Evolutionary conservation across 768 basidiomycete species (phyloP).

Genomic region (Dioszegia hungarica): DNA sequence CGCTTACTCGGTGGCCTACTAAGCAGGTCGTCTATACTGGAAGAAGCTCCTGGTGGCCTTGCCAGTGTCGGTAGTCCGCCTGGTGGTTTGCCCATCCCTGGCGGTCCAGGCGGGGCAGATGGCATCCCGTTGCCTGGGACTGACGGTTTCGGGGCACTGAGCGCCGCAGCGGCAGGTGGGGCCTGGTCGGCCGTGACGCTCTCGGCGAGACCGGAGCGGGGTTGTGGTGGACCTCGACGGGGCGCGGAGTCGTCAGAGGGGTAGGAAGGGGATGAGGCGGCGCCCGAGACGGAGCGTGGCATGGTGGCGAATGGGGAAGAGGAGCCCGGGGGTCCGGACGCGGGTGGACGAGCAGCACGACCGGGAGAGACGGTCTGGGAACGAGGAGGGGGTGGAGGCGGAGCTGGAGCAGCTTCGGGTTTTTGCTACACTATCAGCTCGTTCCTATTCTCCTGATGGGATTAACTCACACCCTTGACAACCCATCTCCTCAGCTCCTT

Average conservation of each 20-base stretch:
- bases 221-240: slow-evolving; percentile 6
- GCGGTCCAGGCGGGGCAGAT: background rate
- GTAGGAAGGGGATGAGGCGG: background rate
- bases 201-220: slow-evolving; percentile 14
- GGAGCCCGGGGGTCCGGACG: background rate
- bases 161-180: slow-evolving; percentile 2
- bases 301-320: background rate
- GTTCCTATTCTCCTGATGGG: background rate
- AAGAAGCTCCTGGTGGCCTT: background rate
- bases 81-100: slow-evolving; percentile 8
- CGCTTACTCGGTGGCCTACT: slow-evolving; percentile 53
- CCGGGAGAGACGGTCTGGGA: slow-evolving; percentile 73
- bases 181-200: slow-evolving; percentile 18
- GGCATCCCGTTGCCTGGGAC: background rate
- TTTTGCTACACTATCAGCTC: slow-evolving; percentile 50
- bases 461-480: slow-evolving; percentile 70
- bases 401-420: slow-evolving; percentile 56
- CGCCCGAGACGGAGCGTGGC: background rate
- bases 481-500: slow-evolving; percentile 94
- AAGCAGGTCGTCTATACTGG: slow-evolving; percentile 50
- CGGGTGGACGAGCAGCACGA: background rate
- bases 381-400: slow-evolving; percentile 65
- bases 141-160: slow-evolving; percentile 1
- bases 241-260: background rate
- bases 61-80: slow-evolving; percentile 51